Conservation (phyloP, 768 basidiomycete genomes). For the Coprinellus aureogranulatus region DNA sequence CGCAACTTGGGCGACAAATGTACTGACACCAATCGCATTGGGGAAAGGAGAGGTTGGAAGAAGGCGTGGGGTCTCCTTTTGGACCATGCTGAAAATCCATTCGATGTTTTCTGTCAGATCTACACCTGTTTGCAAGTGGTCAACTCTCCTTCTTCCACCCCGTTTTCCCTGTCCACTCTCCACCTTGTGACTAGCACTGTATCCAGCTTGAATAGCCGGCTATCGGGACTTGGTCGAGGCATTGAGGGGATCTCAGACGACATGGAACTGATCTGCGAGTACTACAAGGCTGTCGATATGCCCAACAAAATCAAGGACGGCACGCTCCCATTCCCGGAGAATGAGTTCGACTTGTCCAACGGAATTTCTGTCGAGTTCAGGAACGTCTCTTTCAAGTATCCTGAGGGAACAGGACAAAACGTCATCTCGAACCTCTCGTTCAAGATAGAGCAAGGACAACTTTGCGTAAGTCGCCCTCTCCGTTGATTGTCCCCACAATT, state of each 20-base stretch:
- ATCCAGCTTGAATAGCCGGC: conserved; percentile 43
- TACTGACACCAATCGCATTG: background rate
- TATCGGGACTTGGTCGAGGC: conserved; percentile 51
- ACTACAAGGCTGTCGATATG: conserved; percentile 63
- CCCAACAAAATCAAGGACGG: conserved; percentile 60
- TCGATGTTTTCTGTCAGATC: conserved; percentile 63
- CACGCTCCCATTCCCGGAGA: conserved; percentile 29
- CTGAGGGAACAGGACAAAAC: background rate
- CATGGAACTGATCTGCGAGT: conserved; percentile 49
- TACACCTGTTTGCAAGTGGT: conserved; percentile 62
- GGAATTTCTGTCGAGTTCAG: conserved; percentile 1
- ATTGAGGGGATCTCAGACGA: conserved; percentile 56
- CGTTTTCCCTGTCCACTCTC: conserved; percentile 62
- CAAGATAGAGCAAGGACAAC: conserved; percentile 3
- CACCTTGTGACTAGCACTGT: conserved; percentile 56
- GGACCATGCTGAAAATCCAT: conserved; percentile 48
- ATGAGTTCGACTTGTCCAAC: conserved; percentile 12
- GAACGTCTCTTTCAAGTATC: background rate
- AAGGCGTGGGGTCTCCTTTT: conserved; percentile 25
- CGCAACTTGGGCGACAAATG: background rate
- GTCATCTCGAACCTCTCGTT: background rate
- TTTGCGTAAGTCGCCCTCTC: background rate
- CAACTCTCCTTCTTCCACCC: conserved; percentile 58
- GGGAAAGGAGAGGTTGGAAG: conserved; percentile 26
- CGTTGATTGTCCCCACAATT: background rate